phyloP scores from a whole-genome alignment of 2,329 filamentous ascomycete genomes.

The Stagonosporopsis rhizophila region DNA sequence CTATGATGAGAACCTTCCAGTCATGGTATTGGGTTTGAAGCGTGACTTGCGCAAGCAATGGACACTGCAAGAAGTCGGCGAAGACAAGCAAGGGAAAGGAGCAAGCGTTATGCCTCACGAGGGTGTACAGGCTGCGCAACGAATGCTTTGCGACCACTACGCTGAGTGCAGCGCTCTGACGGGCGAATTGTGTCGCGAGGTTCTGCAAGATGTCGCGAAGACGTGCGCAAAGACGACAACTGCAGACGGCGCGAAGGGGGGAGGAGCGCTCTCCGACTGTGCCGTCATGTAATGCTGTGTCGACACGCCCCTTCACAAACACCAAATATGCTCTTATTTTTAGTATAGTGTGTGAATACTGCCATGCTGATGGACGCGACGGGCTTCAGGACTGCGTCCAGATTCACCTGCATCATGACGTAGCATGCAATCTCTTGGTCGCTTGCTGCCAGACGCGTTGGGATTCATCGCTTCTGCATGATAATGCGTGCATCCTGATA shows the following conservation, averaged over 20 bases:
- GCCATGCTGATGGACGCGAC: not conserved
- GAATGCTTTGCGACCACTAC: conserved; percentile 67
- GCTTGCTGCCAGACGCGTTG: not conserved
- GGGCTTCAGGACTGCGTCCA: not conserved
- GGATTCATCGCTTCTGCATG: not conserved
- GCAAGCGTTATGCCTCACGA: conserved; percentile 60
- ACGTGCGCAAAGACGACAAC: conserved; percentile 66
- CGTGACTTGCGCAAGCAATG: conserved; percentile 61
- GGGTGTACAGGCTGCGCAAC: conserved; percentile 60
- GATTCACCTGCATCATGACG: not conserved
- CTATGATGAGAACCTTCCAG: conserved; percentile 58
- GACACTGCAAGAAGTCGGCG: conserved; percentile 46
- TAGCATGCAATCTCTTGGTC: not conserved
- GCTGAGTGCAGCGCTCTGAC: conserved; percentile 69
- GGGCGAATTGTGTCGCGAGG: conserved; percentile 65
- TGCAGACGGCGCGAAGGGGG: conserved; percentile 58
- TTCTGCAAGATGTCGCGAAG: conserved; percentile 66
- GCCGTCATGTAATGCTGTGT: conserved; percentile 21
- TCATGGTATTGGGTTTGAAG: conserved; percentile 67
- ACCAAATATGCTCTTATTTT: not conserved
- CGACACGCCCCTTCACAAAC: not conserved
- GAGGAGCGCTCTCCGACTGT: conserved; percentile 40
- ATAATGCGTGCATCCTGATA: not conserved
- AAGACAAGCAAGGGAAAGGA: conserved; percentile 46
- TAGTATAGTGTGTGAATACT: not conserved